Conservation (phyloP, 2,329 filamentous ascomycete genomes). For the Apiospora malaysiana region DNA sequence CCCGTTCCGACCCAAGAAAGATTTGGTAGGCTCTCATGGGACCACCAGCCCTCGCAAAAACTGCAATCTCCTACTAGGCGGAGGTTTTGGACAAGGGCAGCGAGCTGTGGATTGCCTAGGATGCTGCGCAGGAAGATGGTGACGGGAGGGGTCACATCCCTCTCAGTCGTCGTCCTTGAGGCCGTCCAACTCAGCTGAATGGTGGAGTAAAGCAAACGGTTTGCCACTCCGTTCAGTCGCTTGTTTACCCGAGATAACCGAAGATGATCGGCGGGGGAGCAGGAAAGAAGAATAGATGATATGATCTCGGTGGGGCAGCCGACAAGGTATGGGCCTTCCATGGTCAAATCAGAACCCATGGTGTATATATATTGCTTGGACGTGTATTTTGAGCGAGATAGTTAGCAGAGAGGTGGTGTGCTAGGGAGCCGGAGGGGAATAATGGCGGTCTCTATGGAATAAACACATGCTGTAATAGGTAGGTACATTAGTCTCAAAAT, state of each 20-base stretch:
- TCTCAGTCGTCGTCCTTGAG: not conserved
- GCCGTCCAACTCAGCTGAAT: not conserved
- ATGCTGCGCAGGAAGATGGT: conserved; percentile 10
- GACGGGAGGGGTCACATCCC: not conserved
- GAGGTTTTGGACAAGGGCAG: not conserved
- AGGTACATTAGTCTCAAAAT: too few relatives aligned
- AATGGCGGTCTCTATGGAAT: too few relatives aligned
- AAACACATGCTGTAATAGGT: too few relatives aligned
- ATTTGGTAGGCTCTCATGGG: not conserved
- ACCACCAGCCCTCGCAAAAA: not conserved
- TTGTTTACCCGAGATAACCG: not conserved
- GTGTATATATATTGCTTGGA: not conserved
- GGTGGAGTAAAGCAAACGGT: conserved; percentile 1
- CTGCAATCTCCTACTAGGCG: not conserved
- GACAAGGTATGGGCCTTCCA: not conserved
- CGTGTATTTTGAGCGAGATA: too few relatives aligned
- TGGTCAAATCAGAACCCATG: not conserved
- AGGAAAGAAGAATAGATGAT: not conserved
- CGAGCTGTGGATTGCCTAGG: not conserved
- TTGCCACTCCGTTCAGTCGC: not conserved
- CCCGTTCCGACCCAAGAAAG: not conserved
- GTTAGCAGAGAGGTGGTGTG: too few relatives aligned
- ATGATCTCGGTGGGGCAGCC: conserved; percentile 7
- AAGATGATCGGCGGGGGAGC: not conserved
- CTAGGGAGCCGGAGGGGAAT: too few relatives aligned